Conservation (phyloP, 345 rosid genomes). For the Populus pruinosa region DNA sequence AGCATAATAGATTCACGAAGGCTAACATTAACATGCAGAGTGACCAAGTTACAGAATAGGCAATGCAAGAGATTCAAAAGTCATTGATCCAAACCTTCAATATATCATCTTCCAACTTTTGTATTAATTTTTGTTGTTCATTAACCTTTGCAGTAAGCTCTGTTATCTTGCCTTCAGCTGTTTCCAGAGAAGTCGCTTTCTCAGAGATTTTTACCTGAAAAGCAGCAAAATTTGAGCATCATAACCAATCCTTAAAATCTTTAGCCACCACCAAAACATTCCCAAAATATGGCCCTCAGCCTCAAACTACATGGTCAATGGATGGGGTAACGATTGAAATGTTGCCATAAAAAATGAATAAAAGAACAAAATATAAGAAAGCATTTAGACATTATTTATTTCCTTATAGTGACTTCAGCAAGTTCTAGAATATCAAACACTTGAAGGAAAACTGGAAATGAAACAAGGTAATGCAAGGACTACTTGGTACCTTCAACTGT, state of each 20-base stretch:
- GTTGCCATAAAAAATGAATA: background rate
- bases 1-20: background rate
- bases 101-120: conserved; percentile 95
- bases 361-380: background rate
- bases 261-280: conserved; percentile 1
- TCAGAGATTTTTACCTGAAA: conserved; percentile 82
- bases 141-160: conserved; percentile 68
- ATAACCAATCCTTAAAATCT: background rate
- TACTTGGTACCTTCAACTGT: conserved; percentile 64
- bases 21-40: background rate
- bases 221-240: conserved; percentile 14
- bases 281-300: background rate
- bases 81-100: conserved; percentile 58
- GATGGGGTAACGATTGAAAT: background rate
- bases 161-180: conserved; percentile 63
- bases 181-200: conserved; percentile 66
- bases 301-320: background rate
- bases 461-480: background rate
- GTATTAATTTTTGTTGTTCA: conserved; percentile 83
- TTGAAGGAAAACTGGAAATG: background rate
- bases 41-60: conserved; percentile 3
- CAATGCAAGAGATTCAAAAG: conserved; percentile 11
- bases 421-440: background rate
- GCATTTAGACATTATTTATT: background rate
- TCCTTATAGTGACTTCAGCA: background rate